A percentile compares a stretch with the other conserved stretches of the same genome.
phyloP scores from a whole-genome alignment of 202 grass and related monocot species.

The Panicum hallii region DNA sequence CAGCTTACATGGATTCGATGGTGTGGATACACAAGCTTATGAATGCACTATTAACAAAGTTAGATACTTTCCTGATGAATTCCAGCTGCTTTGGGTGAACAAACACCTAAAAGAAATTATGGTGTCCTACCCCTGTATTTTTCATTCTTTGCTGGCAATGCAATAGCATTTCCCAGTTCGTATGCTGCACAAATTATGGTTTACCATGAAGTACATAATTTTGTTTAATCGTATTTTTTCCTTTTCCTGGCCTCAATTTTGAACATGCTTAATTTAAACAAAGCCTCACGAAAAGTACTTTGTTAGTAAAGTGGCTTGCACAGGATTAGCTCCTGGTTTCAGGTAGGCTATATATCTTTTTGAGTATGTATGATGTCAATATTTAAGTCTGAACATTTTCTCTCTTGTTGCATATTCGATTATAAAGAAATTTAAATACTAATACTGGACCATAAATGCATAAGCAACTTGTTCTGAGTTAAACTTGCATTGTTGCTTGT shows the following conservation, averaged over 20 bases:
- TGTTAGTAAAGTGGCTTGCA: conserved; percentile 12
- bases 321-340: neutral
- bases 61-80: neutral
- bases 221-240: neutral
- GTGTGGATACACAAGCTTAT: neutral
- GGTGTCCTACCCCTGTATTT: neutral
- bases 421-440: conserved; percentile 37
- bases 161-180: neutral
- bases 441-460: neutral
- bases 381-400: neutral
- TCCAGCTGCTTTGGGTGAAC: conserved; percentile 14
- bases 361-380: neutral
- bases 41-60: neutral
- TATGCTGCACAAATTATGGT: neutral
- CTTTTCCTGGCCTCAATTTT: conserved; percentile 6
- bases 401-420: conserved; percentile 31
- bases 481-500: conserved; percentile 33
- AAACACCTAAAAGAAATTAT: conserved; percentile 5
- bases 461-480: conserved; percentile 41
- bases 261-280: conserved; percentile 24
- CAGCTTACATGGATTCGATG: neutral
- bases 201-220: neutral
- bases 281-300: conserved; percentile 9
- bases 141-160: neutral
- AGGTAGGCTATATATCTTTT: neutral